phyloP scores from a whole-genome alignment of 2,329 filamentous ascomycete species.

The Chrysosporium queenslandicum region DNA sequence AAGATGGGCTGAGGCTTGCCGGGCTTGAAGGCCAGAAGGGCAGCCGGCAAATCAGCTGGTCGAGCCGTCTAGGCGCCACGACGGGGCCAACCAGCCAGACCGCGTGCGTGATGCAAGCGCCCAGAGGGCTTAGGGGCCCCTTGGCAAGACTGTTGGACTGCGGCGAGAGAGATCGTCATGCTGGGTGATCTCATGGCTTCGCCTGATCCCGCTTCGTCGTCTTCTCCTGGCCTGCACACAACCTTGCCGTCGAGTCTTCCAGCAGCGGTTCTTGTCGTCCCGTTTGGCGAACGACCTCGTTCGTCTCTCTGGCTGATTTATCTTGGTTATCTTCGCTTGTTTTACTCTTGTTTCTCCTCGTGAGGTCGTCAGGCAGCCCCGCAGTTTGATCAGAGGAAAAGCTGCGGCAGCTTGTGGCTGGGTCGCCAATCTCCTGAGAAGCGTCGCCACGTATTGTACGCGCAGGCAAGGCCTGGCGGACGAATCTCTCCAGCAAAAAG shows the following conservation, averaged over 20 bases:
- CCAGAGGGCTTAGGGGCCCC: background rate
- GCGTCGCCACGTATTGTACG: background rate
- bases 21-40: background rate
- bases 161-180: background rate
- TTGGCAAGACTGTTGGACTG: background rate
- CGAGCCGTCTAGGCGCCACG: background rate
- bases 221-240: too few relatives aligned
- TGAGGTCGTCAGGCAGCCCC: background rate
- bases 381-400: background rate
- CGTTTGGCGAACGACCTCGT: too few relatives aligned
- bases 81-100: background rate
- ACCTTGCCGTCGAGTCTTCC: background rate
- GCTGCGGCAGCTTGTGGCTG: background rate
- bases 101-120: background rate
- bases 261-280: background rate
- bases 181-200: constrained; percentile 4
- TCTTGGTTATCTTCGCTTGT: too few relatives aligned
- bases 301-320: too few relatives aligned
- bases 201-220: background rate
- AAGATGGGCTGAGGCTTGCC: background rate
- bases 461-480: background rate
- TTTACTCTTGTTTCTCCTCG: too few relatives aligned
- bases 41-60: background rate
- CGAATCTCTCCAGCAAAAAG: background rate
- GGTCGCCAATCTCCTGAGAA: background rate